These are phyloP conservation scores for Argentina anserina DNA, from an alignment of 306 rosid genomes.

Conservation along the genomic window DNA sequence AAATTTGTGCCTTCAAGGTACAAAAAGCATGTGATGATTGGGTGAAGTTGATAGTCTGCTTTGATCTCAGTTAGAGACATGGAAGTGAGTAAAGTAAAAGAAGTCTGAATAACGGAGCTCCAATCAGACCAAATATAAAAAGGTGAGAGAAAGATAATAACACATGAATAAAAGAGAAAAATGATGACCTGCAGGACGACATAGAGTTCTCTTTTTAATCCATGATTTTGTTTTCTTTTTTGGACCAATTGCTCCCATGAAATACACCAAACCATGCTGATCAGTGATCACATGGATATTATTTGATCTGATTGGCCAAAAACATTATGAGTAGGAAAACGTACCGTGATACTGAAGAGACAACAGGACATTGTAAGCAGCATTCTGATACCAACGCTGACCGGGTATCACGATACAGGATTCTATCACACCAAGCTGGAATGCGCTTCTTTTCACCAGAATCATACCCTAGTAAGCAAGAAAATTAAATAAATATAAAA, in stretches of 20 bases:
- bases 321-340: slow-evolving; percentile 25
- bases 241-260: background rate
- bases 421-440: slow-evolving; percentile 99
- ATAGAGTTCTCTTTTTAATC: background rate
- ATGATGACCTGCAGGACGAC: background rate
- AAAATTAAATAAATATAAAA: slow-evolving; percentile 8
- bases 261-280: background rate
- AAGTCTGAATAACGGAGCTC: background rate
- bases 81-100: background rate
- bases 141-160: background rate
- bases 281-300: background rate
- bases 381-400: slow-evolving; percentile 56
- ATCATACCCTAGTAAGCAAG: slow-evolving; percentile 64
- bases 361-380: slow-evolving; percentile 77
- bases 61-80: background rate
- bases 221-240: background rate
- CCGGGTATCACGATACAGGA: slow-evolving; percentile 84
- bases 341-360: slow-evolving; percentile 65
- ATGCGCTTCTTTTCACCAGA: slow-evolving; percentile 98
- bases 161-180: background rate
- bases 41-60: slow-evolving; percentile 1
- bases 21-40: background rate
- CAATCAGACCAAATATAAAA: background rate
- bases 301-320: slow-evolving; percentile 19
- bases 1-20: background rate